Base-by-base conservation (phyloP, 352 stramenopile genomes). In the Phytophthora europaea region DNA sequence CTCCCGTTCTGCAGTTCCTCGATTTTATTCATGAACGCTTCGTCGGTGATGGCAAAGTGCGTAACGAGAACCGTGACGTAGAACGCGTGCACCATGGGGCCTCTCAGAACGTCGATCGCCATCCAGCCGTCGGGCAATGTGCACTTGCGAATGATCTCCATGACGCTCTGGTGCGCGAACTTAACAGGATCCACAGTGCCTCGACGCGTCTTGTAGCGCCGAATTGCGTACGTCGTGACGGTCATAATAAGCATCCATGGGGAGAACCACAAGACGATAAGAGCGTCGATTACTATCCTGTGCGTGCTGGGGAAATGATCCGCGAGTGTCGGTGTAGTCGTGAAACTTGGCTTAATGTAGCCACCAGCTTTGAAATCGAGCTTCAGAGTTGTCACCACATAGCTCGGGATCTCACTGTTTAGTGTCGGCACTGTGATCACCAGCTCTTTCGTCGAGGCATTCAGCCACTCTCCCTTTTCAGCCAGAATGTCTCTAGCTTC, bases 21-120 rank as follows among this genome's bases (percentile, higher is more conserved):
- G 20, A 90, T 53, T 63, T 81, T 85, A 40, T 79, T 62, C 7
- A 75, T 80, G 57, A 85, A 89, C 6, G 52, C 38, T 13, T 15
- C 7, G 2, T 63, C 59, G 13, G 73, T 70, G 51, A 81, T 83
- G 9, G 67, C 65, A 20, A 18, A 26, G 8, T 87, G 70, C 13
- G 84, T 80, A 6, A 72, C 48, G 20, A 71, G 38, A 65, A 80
- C 84, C 50, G 50, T 56, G 3, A 56, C 26, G 50, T 56, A 56
- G n/a, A 56, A 56, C 1, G 50, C 50, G 50, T 56, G 50, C 12
- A 56, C 50, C 15, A 56, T 36, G 12, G 50, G 50, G 0, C 50
- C 50, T 33, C 50, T 20, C 13, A 56, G 26, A 12, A 56, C 50
- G 7, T 56, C 23, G 26, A 56, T 56, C 10, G 50, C 50, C 50